These are phyloP conservation scores for Penicillium psychrofluorescens DNA, from an alignment of 495 filamentous ascomycete species.

Conservation along the genomic window DNA sequence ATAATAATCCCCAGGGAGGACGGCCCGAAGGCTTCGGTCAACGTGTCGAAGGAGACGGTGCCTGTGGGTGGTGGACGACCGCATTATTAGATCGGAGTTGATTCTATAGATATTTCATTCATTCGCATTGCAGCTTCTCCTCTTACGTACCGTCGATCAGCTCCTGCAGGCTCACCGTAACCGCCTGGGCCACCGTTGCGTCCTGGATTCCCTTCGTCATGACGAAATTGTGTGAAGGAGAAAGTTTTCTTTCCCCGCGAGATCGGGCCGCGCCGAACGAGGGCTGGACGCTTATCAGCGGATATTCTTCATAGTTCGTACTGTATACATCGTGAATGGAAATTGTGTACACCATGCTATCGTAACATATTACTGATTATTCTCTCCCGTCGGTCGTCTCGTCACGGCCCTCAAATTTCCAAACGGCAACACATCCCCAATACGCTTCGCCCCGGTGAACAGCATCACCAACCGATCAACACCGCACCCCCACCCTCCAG, in stretches of 20 bases:
- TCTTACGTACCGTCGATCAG: constrained; percentile 25
- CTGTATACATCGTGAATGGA: too few relatives aligned
- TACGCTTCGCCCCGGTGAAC: constrained; percentile 65
- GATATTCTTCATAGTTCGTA: too few relatives aligned
- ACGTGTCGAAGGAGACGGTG: constrained; percentile 60
- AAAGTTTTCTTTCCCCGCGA: neutral
- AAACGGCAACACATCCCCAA: constrained; percentile 79
- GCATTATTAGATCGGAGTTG: too few relatives aligned
- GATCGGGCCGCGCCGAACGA: too few relatives aligned
- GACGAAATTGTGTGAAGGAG: too few relatives aligned
- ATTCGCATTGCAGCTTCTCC: neutral
- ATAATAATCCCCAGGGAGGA: constrained; percentile 87
- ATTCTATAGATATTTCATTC: neutral
- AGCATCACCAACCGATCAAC: constrained; percentile 88
- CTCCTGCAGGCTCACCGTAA: constrained; percentile 49
- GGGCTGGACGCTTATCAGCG: too few relatives aligned
- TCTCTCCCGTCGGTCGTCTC: constrained; percentile 24
- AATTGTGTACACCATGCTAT: too few relatives aligned
- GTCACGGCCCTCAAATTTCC: constrained; percentile 61
- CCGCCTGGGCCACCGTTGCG: constrained; percentile 30
- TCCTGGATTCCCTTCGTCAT: too few relatives aligned
- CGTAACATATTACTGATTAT: constrained; percentile 5
- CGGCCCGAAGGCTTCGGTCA: constrained; percentile 86
- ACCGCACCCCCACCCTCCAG: constrained; percentile 93
- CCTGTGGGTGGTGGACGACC: constrained; percentile 33